Base-by-base conservation (phyloP, 1,284 basidiomycete species). In the Clitocybe nebularis region DNA sequence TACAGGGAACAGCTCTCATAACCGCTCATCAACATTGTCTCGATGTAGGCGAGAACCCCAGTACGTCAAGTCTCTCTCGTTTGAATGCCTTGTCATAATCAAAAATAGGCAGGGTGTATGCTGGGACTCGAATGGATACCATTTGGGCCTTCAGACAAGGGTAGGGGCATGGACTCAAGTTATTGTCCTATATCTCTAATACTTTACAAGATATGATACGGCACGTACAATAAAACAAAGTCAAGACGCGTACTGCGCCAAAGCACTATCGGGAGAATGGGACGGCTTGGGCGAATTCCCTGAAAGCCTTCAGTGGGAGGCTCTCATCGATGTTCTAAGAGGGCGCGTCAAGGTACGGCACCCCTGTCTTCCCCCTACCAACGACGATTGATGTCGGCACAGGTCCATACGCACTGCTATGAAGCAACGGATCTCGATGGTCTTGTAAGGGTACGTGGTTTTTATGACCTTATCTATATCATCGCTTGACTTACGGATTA, bases 261-360 rank as follows among this genome's bases (percentile, higher is more conserved):
- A 75, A 46, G 83, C 74, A 1, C 56, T 76, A 32, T 58, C 67
- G 4, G 78, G 79, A 3, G 54, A 80, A 45, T 91, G 86, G 81
- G 68, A 72, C 1, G 59, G 63, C 5, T 67, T 82, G 16, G 76
- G 74, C 0, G 62, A 73, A 14, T 92, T 89, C 62, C 92, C 93
- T 0, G 81, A 90, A 39, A 77, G 81, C 29, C 67, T 93, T 32
- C 75, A 90, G 56, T 89, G 85, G 78, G 93, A 95, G 57, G 83
- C 82, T 8, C 68, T 95, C 6, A 87, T 93, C 4, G 93, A 94
- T 51, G 88, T 93, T 4, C 71, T 96, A 17, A 72, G 93, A 35
- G 89, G 87, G 17, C 62, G 62, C n/a, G 86, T 89, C 48, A 88
- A 86, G 71, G 83, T 79, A 46, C 21, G 49, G 16, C 28, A 9